phyloP scores from a whole-genome alignment of 345 rosid genomes.

The Clausena lansium region DNA sequence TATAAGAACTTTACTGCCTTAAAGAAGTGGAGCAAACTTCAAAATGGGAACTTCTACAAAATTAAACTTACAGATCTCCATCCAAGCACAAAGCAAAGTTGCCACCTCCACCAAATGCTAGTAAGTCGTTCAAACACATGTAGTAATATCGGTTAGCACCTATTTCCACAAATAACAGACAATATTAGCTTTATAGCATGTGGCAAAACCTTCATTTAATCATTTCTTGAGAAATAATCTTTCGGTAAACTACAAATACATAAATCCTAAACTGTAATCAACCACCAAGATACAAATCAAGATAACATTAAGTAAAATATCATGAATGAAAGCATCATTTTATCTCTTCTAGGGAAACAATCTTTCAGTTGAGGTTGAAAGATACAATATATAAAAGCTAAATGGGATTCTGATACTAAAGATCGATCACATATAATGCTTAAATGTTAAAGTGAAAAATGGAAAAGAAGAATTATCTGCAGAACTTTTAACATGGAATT shows the following conservation, averaged over 20 bases:
- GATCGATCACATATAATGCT: neutral
- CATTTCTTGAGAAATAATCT: neutral
- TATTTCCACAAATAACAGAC: conserved; percentile 22
- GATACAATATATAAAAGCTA: neutral
- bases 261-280: neutral
- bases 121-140: conserved; percentile 78
- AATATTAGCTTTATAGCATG: conserved; percentile 15
- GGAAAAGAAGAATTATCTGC: neutral
- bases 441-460: neutral
- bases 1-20: neutral
- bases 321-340: neutral
- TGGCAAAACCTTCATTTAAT: neutral
- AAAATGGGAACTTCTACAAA: conserved; percentile 6
- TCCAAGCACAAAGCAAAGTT: conserved; percentile 78
- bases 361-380: neutral
- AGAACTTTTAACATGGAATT: neutral
- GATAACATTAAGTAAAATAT: neutral
- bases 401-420: neutral
- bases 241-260: neutral
- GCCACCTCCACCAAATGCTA: conserved; percentile 92
- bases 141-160: conserved; percentile 91
- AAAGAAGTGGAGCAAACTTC: neutral
- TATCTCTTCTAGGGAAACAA: too few relatives aligned
- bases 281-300: conserved; percentile 3
- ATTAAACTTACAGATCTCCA: conserved; percentile 80